Evolutionary conservation across 2,329 filamentous ascomycete species (phyloP), one percentile per base, ranked within the genome.

Genomic region (Karstenula rhodostoma): DNA sequence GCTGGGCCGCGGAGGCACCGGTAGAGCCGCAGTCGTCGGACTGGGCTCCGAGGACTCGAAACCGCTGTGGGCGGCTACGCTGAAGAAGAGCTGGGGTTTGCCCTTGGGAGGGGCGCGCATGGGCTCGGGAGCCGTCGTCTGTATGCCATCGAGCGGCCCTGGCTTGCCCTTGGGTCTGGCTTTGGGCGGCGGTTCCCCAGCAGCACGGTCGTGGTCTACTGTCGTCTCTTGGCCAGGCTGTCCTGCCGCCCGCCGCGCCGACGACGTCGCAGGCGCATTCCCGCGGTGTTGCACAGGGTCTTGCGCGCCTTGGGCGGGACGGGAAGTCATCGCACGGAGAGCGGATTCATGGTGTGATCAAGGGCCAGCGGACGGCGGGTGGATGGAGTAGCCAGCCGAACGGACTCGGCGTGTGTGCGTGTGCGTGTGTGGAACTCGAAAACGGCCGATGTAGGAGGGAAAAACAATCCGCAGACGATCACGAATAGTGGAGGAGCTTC

Each of bases 261-360:
- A 72, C 66, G 66, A 68, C 64, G 55, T 56, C 50, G 56, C 54
- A 48, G 53, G 49, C 29, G 65, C 72, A 67, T 68, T 73, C 66
- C 70, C 75, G 65, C 73, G 69, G 65, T 67, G 74, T 67, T 78
- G 77, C 61, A 73, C 73, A 71, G 69, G 71, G 67, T 77, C 73
- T 68, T 72, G 75, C 64, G 74, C 73, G 70, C 76, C 76, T 72
- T 70, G 72, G 69, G 73, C 74, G 78, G 76, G 75, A 77, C 77
- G 77, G 73, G 78, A 78, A 77, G 71, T 79, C 78, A 79, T 80
- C 68, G 77, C 77, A 79, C 73, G 65, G 67, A 72, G 67, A 68
- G 73, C 73, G 72, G 69, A 74, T 72, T 73, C 77, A 77, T 79
- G 70, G 74, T 58, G 63, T 64, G 67, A 64, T 40, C 15, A 40